phyloP scores from a whole-genome alignment of 805 yeast genomes.

The Cyberlindnera saturnus region DNA sequence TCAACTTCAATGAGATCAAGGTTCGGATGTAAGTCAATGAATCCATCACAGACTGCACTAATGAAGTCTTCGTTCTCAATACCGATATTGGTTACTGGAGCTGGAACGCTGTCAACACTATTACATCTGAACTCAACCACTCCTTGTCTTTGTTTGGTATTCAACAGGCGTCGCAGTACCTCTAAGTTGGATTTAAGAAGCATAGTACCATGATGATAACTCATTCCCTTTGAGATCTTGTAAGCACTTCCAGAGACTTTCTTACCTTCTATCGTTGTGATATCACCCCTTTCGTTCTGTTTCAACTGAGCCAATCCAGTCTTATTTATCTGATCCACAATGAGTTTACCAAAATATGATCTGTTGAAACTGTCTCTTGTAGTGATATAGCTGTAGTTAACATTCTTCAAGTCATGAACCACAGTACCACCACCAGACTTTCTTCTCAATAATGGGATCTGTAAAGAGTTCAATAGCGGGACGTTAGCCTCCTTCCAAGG shows the following conservation, averaged over 20 bases:
- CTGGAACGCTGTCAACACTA: slow-evolving; percentile 70
- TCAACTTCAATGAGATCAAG: slow-evolving; percentile 25
- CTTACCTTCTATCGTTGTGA: slow-evolving; percentile 39
- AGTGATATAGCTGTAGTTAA: slow-evolving; percentile 78
- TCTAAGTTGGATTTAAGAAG: slow-evolving; percentile 59
- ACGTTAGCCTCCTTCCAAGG: slow-evolving; percentile 86
- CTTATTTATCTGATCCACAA: slow-evolving; percentile 31
- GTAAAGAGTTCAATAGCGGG: slow-evolving; percentile 39
- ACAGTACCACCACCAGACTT: slow-evolving; percentile 96
- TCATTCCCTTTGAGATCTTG: slow-evolving; percentile 71
- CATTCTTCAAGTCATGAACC: slow-evolving; percentile 87
- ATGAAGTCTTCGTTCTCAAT: slow-evolving; percentile 42
- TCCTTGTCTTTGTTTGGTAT: slow-evolving; percentile 33
- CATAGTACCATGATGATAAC: slow-evolving; percentile 97
- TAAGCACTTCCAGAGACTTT: slow-evolving; percentile 94
- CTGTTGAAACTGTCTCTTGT: slow-evolving; percentile 61
- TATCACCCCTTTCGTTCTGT: slow-evolving; percentile 78
- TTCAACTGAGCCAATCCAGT: slow-evolving; percentile 23
- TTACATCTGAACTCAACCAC: slow-evolving; percentile 34
- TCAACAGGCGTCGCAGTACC: slow-evolving; percentile 53
- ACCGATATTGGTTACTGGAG: slow-evolving; percentile 68
- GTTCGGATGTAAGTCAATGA: slow-evolving; percentile 16
- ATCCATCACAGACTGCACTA: slow-evolving; percentile 24
- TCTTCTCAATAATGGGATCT: slow-evolving; percentile 69
- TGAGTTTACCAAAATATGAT: slow-evolving; percentile 25